phyloP scores from a whole-genome alignment of 768 basidiomycete species.

The Cubamyces lactineus region DNA sequence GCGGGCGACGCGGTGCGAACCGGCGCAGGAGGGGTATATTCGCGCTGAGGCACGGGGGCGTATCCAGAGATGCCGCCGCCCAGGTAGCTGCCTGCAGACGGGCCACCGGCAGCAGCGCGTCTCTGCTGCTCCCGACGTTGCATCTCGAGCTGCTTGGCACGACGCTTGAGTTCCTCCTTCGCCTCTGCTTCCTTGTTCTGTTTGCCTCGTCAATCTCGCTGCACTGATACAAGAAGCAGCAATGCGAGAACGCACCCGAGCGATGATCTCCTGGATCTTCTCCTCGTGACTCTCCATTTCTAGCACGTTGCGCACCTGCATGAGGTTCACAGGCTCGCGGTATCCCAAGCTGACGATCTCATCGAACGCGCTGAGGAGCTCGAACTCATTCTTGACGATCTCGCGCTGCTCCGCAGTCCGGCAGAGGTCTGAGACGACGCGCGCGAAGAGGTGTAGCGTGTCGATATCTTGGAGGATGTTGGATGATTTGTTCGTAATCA shows the following conservation, averaged over 20 bases:
- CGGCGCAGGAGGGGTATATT: constrained; percentile 61
- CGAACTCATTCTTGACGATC: constrained; percentile 89
- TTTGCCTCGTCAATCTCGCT: not conserved
- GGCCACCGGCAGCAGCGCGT: constrained; percentile 59
- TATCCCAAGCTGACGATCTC: constrained; percentile 94
- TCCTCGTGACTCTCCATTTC: constrained; percentile 94
- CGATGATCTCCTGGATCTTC: constrained; percentile 98
- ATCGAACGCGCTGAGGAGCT: constrained; percentile 93
- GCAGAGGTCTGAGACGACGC: constrained; percentile 92
- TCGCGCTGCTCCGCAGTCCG: constrained; percentile 86
- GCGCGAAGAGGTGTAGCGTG: constrained; percentile 91
- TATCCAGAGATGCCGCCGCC: constrained; percentile 75
- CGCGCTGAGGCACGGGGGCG: constrained; percentile 65
- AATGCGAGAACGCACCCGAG: constrained; percentile 59
- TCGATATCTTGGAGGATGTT: constrained; percentile 99
- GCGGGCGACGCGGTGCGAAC: constrained; percentile 49
- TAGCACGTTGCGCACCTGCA: constrained; percentile 76
- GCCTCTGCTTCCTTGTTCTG: constrained; percentile 99
- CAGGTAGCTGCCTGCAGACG: constrained; percentile 58
- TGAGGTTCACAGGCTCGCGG: constrained; percentile 74
- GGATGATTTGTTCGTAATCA: constrained; percentile 98
- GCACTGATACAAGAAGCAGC: not conserved
- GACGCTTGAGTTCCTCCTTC: constrained; percentile 97
- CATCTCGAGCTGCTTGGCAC: constrained; percentile 97
- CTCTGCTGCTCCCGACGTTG: constrained; percentile 93